phyloP scores from a whole-genome alignment of 2,329 filamentous ascomycete genomes.

The Cyclaneusma minus region DNA sequence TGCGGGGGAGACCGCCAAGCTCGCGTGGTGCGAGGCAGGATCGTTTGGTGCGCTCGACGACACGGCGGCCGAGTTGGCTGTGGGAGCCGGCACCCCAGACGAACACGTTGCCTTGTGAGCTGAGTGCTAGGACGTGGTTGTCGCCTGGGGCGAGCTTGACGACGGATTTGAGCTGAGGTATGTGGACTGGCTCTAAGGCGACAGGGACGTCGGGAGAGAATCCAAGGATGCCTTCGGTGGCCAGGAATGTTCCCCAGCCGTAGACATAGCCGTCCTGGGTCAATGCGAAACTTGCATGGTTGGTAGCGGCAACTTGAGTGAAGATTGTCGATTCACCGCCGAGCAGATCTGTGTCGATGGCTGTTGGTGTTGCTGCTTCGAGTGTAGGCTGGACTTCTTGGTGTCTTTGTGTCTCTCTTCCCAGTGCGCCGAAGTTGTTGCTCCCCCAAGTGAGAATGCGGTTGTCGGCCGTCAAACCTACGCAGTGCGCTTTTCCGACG shows the following conservation, averaged over 20 bases:
- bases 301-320: conserved; percentile 53
- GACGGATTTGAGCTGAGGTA: conserved; percentile 42
- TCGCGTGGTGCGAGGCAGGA: conserved; percentile 14
- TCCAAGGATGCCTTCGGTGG: conserved; percentile 47
- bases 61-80: conserved; percentile 45
- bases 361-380: conserved; percentile 52
- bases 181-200: conserved; percentile 25
- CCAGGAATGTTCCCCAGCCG: conserved; percentile 58
- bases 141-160: conserved; percentile 35
- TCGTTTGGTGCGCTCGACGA: conserved; percentile 13
- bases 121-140: conserved; percentile 43
- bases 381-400: too few relatives aligned
- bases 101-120: conserved; percentile 40
- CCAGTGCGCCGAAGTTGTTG: conserved; percentile 71
- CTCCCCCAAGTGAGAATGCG: conserved; percentile 77
- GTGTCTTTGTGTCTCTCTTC: conserved; percentile 68
- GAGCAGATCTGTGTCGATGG: conserved; percentile 39
- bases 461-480: conserved; percentile 65
- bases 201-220: conserved; percentile 22
- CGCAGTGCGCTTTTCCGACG: conserved; percentile 68
- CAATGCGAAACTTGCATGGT: conserved; percentile 62
- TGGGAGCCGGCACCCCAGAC: conserved; percentile 54
- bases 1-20: conserved; percentile 17
- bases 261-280: conserved; percentile 64
- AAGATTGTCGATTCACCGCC: conserved; percentile 47